Conservation (phyloP, 768 basidiomycete species). For the Megacollybia marginata region DNA sequence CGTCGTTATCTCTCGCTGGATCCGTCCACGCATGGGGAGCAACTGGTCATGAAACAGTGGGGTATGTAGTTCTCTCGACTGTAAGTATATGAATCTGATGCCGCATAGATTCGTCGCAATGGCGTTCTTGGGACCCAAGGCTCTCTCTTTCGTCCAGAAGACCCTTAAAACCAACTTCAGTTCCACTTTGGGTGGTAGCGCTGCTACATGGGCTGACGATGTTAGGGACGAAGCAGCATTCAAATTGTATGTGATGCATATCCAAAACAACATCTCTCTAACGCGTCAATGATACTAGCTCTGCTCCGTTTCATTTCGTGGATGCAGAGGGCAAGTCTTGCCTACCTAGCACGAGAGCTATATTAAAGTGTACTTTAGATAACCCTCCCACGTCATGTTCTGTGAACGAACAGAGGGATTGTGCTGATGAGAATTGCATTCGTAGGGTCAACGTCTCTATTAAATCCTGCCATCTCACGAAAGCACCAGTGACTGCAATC, state of each 20-base stretch:
- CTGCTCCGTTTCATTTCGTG: slow-evolving; percentile 38
- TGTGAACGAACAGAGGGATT: slow-evolving; percentile 39
- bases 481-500: slow-evolving; percentile 39
- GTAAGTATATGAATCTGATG: background rate
- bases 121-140: slow-evolving; percentile 44
- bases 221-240: slow-evolving; percentile 32
- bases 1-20: background rate
- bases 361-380: slow-evolving; percentile 16
- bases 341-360: slow-evolving; percentile 3
- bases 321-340: slow-evolving; percentile 35
- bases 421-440: slow-evolving; percentile 29
- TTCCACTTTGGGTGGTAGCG: slow-evolving; percentile 40
- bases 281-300: slow-evolving; percentile 18
- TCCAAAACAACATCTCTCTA: background rate
- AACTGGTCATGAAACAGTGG: slow-evolving; percentile 35
- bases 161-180: slow-evolving; percentile 36
- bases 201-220: slow-evolving; percentile 47
- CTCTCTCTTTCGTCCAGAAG: slow-evolving; percentile 37
- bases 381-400: slow-evolving; percentile 42
- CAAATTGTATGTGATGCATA: slow-evolving; percentile 24
- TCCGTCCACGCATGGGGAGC: slow-evolving; percentile 29
- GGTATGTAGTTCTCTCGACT: slow-evolving; percentile 12
- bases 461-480: slow-evolving; percentile 5
- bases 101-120: slow-evolving; percentile 30
- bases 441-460: slow-evolving; percentile 26